phyloP scores from a whole-genome alignment of 1,284 basidiomycete genomes.

The Chondrostereum purpureum region DNA sequence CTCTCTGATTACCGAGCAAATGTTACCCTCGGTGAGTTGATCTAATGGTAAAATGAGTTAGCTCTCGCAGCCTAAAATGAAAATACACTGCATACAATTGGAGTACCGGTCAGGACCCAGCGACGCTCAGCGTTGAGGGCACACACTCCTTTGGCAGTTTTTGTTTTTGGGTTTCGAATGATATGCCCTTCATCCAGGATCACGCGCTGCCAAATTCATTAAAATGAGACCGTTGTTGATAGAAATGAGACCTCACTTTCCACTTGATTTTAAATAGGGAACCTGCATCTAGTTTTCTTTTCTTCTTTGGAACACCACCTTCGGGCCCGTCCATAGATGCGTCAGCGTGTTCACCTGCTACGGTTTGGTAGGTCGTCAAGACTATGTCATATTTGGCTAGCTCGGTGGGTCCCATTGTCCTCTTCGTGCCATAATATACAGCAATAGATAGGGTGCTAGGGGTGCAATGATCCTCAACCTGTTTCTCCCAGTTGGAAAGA shows the following conservation, averaged over 20 bases:
- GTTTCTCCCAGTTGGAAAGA: slow-evolving; percentile 87
- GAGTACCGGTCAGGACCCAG: slow-evolving; percentile 81
- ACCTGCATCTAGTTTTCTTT: slow-evolving; percentile 50
- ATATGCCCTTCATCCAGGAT: slow-evolving; percentile 86
- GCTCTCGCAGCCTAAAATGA: slow-evolving; percentile 7
- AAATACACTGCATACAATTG: slow-evolving; percentile 54
- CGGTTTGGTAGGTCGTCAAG: slow-evolving; percentile 85
- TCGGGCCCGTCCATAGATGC: slow-evolving; percentile 15
- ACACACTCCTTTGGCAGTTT: slow-evolving; percentile 71
- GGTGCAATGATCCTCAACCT: slow-evolving; percentile 73
- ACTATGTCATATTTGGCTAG: slow-evolving; percentile 72
- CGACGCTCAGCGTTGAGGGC: slow-evolving; percentile 67
- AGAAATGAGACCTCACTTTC: slow-evolving; percentile 50
- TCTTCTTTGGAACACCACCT: slow-evolving; percentile 33
- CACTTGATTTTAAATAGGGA: slow-evolving; percentile 67
- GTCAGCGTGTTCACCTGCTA: slow-evolving; percentile 44
- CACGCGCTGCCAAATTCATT: slow-evolving; percentile 43
- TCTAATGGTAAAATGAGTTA: slow-evolving; percentile 38
- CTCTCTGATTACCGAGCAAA: slow-evolving; percentile 1
- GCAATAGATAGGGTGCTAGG: slow-evolving; percentile 49
- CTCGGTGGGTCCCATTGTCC: slow-evolving; percentile 51
- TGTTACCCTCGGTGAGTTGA: slow-evolving; percentile 69
- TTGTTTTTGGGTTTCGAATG: slow-evolving; percentile 80
- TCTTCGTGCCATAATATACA: slow-evolving; percentile 69
- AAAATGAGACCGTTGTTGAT: slow-evolving; percentile 8